These are phyloP conservation scores for Balamuthia mandrillaris DNA, from an alignment of 208 protist species.

Conservation along the genomic window DNA sequence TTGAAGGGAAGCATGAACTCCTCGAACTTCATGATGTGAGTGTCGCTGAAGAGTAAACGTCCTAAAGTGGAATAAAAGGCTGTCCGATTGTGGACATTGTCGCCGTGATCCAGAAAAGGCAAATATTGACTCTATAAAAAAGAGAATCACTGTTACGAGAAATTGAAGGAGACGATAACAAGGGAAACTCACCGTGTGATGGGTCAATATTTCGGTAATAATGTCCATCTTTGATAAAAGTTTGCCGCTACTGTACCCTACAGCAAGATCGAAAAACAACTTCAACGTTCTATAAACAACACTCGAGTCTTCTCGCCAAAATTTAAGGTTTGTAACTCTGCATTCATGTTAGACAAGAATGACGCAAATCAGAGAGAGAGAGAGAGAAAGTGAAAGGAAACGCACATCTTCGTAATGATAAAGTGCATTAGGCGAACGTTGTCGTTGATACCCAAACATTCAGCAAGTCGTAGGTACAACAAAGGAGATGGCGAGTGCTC, in stretches of 20 bases:
- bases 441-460: constrained; percentile 35
- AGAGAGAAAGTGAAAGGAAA: background rate
- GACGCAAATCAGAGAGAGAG: background rate
- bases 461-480: constrained; percentile 45
- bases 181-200: constrained; percentile 20
- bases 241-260: constrained; percentile 54
- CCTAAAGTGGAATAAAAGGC: constrained; percentile 53
- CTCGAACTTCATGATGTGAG: constrained; percentile 38
- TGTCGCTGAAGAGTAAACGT: constrained; percentile 59
- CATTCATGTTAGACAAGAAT: background rate
- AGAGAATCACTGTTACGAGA: background rate
- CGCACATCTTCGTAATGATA: constrained; percentile 33
- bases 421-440: constrained; percentile 4
- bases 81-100: constrained; percentile 50
- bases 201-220: constrained; percentile 39
- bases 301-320: constrained; percentile 41
- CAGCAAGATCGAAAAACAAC: constrained; percentile 59
- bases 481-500: constrained; percentile 50
- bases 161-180: background rate
- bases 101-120: constrained; percentile 52
- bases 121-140: constrained; percentile 45
- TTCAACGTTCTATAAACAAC: constrained; percentile 60
- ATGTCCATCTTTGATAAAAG: constrained; percentile 55
- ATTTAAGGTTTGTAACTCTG: constrained; percentile 55
- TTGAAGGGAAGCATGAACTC: constrained; percentile 54